phyloP scores from a whole-genome alignment of 345 rosid species.

The Euphorbia lathyris region DNA sequence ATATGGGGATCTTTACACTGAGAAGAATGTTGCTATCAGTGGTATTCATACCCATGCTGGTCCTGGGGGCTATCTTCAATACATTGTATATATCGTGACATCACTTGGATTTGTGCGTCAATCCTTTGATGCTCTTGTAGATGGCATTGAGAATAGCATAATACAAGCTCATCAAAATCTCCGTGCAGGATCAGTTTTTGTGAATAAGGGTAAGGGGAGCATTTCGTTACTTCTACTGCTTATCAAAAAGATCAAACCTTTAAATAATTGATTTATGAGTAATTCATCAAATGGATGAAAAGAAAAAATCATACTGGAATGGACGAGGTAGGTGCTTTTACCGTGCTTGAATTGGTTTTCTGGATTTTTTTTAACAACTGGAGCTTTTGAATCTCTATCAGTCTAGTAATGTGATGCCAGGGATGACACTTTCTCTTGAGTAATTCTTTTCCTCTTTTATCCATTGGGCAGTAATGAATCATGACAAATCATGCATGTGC shows the following conservation, averaged over 20 bases:
- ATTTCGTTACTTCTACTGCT: neutral
- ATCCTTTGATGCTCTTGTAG: constrained; percentile 89
- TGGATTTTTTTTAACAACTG: neutral
- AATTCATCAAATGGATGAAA: neutral
- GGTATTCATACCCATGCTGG: constrained; percentile 98
- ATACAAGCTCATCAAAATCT: constrained; percentile 90
- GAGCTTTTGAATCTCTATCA: neutral
- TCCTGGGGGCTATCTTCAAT: constrained; percentile 97
- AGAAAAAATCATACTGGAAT: too few relatives aligned
- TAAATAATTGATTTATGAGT: neutral
- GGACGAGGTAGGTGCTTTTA: neutral
- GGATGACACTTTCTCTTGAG: neutral
- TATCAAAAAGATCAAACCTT: neutral
- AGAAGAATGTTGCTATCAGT: constrained; percentile 83
- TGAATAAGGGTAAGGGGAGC: constrained; percentile 56
- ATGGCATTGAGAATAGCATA: constrained; percentile 90
- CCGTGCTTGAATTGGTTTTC: constrained; percentile 2
- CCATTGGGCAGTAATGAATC: too few relatives aligned
- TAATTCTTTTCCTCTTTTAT: neutral
- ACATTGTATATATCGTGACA: constrained; percentile 76
- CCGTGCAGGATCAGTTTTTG: constrained; percentile 71
- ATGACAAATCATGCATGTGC: too few relatives aligned
- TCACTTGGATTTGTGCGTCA: constrained; percentile 94
- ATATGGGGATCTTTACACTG: constrained; percentile 82
- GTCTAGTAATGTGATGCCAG: neutral